phyloP scores from a whole-genome alignment of 1,139 yeast genomes.

The Petasospora fabianii region DNA sequence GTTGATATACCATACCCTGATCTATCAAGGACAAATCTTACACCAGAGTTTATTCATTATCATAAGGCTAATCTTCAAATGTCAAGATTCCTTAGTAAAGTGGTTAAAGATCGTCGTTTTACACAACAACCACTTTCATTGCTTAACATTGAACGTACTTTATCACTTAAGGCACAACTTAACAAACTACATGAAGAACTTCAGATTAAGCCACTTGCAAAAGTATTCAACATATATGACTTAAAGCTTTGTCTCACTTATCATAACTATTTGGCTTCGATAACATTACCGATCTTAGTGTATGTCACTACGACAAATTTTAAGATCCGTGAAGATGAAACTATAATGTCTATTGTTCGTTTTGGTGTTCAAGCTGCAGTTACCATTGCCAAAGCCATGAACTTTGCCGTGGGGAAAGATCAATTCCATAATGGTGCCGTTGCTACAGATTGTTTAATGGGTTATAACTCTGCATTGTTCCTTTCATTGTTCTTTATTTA shows the following conservation, averaged over 20 bases:
- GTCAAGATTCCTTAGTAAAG: slow-evolving; percentile 34
- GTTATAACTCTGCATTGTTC: slow-evolving; percentile 38
- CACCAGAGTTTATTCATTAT: slow-evolving; percentile 30
- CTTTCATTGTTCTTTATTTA: slow-evolving; percentile 34
- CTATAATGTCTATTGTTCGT: slow-evolving; percentile 34
- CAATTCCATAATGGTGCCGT: slow-evolving; percentile 37
- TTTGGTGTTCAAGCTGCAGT: slow-evolving; percentile 37
- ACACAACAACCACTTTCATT: slow-evolving; percentile 36
- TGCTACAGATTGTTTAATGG: slow-evolving; percentile 38
- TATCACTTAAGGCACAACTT: slow-evolving; percentile 32
- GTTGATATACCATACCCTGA: slow-evolving; percentile 79
- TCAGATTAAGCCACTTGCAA: slow-evolving; percentile 17
- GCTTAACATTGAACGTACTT: slow-evolving; percentile 35
- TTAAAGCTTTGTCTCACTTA: slow-evolving; percentile 37
- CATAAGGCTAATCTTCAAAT: slow-evolving; percentile 32
- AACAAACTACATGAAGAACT: slow-evolving; percentile 31
- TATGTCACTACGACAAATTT: slow-evolving; percentile 31
- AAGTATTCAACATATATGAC: slow-evolving; percentile 33
- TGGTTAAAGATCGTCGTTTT: slow-evolving; percentile 34
- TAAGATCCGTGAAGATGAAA: slow-evolving; percentile 33
- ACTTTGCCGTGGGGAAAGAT: slow-evolving; percentile 30
- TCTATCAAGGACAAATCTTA: slow-evolving; percentile 41
- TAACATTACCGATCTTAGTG: slow-evolving; percentile 38
- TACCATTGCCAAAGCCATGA: slow-evolving; percentile 34
- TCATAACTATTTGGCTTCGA: slow-evolving; percentile 36